Base-by-base conservation (phyloP, 345 rosid genomes). In the Isatis tinctoria region DNA sequence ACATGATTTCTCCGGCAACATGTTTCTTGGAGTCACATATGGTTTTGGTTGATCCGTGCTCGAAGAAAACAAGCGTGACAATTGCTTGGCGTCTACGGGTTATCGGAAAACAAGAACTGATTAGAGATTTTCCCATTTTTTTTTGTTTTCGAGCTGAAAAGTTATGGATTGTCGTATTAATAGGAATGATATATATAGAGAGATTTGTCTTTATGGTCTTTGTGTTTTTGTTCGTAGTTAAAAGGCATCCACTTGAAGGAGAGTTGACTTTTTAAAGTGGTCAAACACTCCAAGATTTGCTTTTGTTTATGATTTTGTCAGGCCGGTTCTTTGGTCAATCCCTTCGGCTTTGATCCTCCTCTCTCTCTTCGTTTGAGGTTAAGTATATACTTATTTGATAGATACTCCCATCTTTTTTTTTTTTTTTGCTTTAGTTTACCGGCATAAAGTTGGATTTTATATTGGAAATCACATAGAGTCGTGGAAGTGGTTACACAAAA, bases 1-100 rank as follows among this genome's bases (percentile, higher is more conserved):
- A 91, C 98, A 93, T 93, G 84, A 93, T 80, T 76, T 89, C 94
- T 24, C 98, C 98, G 12, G 98, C 98, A 3, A 89, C 67, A 73
- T 87, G 97, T 39, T 78, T 86, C 62, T 72, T 78, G 22, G 39
- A 39, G 5, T 84, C 90, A 10, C 73, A 36, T 28, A 89, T 56
- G 49, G 83, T 69, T 69, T 75, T 84, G 5, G 88, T 88, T 1
- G 81, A 61, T 74, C 96, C 96, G 17, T 81, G 83, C 2, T 77
- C 72, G 62, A 79, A 91, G 69, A 88, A 91, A 69, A 88, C 76
- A 1, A 94, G 85, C 67, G 81, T 88, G 59, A 84, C 72, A 1
- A n/a, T 53, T 45, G 54, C 73, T 56, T 54, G 70, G 32, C 61
- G 74, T 68, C 10, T 61, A 63, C 74, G 74, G 40, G 36, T 43